Evolutionary conservation across 441 rosid genomes (phyloP).

Genomic region (Biscutella auriculata): DNA sequence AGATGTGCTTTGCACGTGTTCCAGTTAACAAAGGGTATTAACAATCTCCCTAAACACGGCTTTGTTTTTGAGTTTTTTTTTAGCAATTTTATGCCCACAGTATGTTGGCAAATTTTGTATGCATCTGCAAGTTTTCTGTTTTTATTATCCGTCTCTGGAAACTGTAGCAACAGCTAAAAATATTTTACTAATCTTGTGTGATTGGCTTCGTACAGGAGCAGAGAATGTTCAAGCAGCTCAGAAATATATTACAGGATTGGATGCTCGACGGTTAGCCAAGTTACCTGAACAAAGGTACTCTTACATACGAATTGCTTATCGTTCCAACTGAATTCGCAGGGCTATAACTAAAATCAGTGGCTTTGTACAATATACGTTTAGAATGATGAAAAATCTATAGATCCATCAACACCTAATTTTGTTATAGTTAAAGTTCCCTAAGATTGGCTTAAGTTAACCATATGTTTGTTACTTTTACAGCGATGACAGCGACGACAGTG

Average conservation of each 20-base stretch:
- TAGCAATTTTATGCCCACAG: neutral
- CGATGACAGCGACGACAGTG: conserved; percentile 80
- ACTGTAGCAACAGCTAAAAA: neutral
- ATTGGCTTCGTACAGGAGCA: conserved; percentile 32
- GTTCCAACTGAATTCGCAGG: too few relatives aligned
- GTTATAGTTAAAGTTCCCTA: too few relatives aligned
- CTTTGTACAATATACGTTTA: too few relatives aligned
- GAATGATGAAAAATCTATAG: too few relatives aligned
- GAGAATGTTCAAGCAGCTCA: conserved; percentile 85
- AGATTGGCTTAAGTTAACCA: too few relatives aligned
- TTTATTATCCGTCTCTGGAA: neutral
- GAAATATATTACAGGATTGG: conserved; percentile 88
- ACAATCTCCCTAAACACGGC: too few relatives aligned
- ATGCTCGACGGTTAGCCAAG: conserved; percentile 85
- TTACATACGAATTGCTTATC: neutral
- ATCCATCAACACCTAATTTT: too few relatives aligned
- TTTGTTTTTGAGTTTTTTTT: too few relatives aligned
- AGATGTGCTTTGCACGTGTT: conserved; percentile 80
- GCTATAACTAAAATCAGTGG: too few relatives aligned
- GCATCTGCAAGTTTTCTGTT: neutral
- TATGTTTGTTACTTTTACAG: conserved; percentile 42
- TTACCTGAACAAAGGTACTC: conserved; percentile 64
- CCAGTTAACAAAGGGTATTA: conserved; percentile 74
- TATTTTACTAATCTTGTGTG: neutral
- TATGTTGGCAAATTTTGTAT: neutral